These are phyloP conservation scores for Antonospora locustae DNA, from an alignment of 371 early-diverging fungal genomes.

Conservation along the genomic window DNA sequence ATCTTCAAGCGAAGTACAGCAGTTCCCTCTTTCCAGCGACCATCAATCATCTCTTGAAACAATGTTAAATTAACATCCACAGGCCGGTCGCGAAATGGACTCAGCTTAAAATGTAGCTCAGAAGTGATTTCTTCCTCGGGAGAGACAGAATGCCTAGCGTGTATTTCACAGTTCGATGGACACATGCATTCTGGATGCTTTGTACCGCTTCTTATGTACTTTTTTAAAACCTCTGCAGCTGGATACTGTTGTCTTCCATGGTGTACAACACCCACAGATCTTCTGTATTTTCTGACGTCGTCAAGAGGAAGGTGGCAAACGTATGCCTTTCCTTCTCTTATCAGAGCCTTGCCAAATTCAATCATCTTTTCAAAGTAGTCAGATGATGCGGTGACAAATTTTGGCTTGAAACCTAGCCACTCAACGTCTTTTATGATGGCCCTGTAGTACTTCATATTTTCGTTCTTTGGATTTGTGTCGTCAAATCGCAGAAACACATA, in stretches of 20 bases:
- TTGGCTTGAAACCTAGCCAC: constrained; percentile 94
- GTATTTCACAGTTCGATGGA: too few relatives aligned
- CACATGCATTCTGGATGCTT: too few relatives aligned
- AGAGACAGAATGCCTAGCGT: too few relatives aligned
- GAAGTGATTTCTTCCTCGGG: too few relatives aligned
- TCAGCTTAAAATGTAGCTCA: constrained; percentile 73
- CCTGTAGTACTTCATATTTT: constrained; percentile 79
- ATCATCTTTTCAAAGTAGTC: constrained; percentile 66
- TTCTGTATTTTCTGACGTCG: constrained; percentile 73
- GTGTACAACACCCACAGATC: too few relatives aligned
- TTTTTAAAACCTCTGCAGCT: constrained; percentile 6
- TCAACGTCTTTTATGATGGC: constrained; percentile 80
- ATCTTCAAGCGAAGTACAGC: constrained; percentile 93
- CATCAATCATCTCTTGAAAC: constrained; percentile 90
- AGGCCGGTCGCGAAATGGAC: constrained; percentile 77
- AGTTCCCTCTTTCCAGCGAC: constrained; percentile 75
- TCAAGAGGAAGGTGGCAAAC: constrained; percentile 85
- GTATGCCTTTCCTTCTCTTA: constrained; percentile 78
- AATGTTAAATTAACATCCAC: constrained; percentile 73
- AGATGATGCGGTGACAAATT: constrained; percentile 77
- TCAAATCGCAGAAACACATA: constrained; percentile 84
- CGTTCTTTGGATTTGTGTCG: constrained; percentile 96
- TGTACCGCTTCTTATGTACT: not conserved
- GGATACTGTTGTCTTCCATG: constrained; percentile 25
- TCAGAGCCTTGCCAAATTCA: constrained; percentile 58